phyloP scores from a whole-genome alignment of 2,329 filamentous ascomycete species.

The Lecanosticta acicola region DNA sequence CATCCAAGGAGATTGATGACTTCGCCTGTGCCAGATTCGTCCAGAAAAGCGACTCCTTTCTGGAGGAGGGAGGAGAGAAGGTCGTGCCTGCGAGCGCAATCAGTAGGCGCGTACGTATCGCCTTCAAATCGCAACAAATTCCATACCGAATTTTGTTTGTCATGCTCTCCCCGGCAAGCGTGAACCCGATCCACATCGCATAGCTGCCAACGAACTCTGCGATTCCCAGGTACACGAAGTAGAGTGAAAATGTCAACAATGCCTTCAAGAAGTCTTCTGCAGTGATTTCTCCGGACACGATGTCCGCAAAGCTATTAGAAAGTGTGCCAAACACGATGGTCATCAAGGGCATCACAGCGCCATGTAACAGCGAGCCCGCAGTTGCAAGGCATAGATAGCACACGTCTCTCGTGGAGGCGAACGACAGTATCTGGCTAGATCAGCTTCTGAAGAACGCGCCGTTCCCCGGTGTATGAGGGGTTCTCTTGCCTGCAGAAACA shows the following conservation, averaged over 20 bases:
- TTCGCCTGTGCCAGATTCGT: slow-evolving; percentile 43
- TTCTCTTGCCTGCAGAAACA: too few relatives aligned
- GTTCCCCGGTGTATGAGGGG: too few relatives aligned
- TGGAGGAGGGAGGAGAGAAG: slow-evolving; percentile 61
- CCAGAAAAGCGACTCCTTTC: slow-evolving; percentile 62
- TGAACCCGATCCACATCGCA: slow-evolving; percentile 40
- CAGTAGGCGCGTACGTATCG: too few relatives aligned
- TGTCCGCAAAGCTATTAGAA: not conserved
- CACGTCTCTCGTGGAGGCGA: too few relatives aligned
- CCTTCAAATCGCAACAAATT: too few relatives aligned
- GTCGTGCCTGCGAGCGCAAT: slow-evolving; percentile 50
- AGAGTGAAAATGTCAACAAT: slow-evolving; percentile 1
- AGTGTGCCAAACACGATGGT: slow-evolving; percentile 1
- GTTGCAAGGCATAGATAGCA: too few relatives aligned
- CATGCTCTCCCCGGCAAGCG: slow-evolving; percentile 48
- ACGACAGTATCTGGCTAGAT: too few relatives aligned
- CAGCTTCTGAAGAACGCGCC: too few relatives aligned
- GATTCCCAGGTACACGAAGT: slow-evolving; percentile 1
- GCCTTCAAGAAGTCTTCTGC: not conserved
- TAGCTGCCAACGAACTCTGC: slow-evolving; percentile 2
- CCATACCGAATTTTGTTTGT: too few relatives aligned
- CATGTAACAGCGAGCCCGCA: too few relatives aligned
- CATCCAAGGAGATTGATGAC: slow-evolving; percentile 7
- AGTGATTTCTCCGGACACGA: not conserved
- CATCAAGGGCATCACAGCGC: slow-evolving; percentile 4